Evolutionary conservation across 192 early-diverging fungal species (phyloP), one percentile per base, ranked within the genome.

Genomic region (Paraglomus brasilianum): DNA sequence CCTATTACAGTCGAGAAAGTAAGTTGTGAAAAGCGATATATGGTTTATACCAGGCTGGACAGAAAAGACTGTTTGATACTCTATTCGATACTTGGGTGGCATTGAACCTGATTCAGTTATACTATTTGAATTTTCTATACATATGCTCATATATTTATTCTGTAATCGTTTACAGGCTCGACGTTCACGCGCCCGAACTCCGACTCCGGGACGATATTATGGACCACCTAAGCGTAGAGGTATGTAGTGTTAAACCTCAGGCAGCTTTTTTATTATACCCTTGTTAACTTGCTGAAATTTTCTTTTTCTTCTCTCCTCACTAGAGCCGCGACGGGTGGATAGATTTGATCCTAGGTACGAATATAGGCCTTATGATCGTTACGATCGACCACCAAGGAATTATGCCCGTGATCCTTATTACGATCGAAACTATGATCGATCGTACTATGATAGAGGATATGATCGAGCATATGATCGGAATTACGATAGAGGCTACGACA

Each of bases 181-280:
- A 61, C 80, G 91, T 47, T 73, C 77, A 46, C 72, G 85, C 51
- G 83, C 91, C 6, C 78, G 91, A 58, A 88, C 89, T 24, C 91
- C 91, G 39, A 93, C 91, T 50, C 91, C 91, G 51, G 91, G 91
- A 14, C 83, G 82, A 22, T 93, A 93, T 79, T 83, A 84, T 73
- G 91, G 91, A 21, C 89, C 90, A 43, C 88, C 88, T 52, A 89
- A 89, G 61, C 74, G 87, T 56, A 74, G 70, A 75, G 76, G 82
- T 76, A 75, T 57, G 61, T 60, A 56, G 66, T 49, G 66, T 56
- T 44, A 69, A 46, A 36, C 17, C n/a, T 60, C 66, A 66, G 71
- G 62, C 73, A 76, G 65, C 61, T 48, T n/a, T 5, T 50, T 1
- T 5, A 21, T 15, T 24, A 36, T n/a, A 56, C 13, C n/a, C 14